Percentiles rank a stretch among this genome's conserved stretches.
Evolutionary conservation across 2,329 filamentous ascomycete genomes (phyloP).

Genomic region (Aspergillus oerlinghausenensis): DNA sequence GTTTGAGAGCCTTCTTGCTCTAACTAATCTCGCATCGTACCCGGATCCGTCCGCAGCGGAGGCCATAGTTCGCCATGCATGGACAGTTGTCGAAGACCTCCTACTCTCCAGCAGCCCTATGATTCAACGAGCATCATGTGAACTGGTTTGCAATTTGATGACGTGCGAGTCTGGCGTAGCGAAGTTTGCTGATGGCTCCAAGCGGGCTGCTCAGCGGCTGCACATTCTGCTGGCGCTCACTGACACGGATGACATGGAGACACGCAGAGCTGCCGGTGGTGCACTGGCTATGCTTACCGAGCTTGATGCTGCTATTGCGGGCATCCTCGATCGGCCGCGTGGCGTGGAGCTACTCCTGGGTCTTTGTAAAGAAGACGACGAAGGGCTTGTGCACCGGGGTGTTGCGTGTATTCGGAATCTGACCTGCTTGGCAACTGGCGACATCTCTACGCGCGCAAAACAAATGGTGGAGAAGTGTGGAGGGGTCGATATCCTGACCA

Average conservation of each 20-base stretch:
- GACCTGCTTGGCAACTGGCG: conserved; percentile 57
- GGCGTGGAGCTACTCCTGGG: conserved; percentile 75
- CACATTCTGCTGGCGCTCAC: conserved; percentile 83
- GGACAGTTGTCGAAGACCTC: conserved; percentile 75
- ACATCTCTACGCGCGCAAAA: conserved; percentile 58
- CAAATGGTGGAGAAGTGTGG: conserved; percentile 58
- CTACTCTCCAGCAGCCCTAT: conserved; percentile 70
- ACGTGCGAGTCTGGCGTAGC: conserved; percentile 42
- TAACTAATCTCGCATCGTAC: conserved; percentile 83
- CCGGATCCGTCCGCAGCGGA: conserved; percentile 51
- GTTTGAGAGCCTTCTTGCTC: conserved; percentile 84
- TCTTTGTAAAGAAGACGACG: conserved; percentile 66
- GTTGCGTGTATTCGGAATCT: conserved; percentile 73
- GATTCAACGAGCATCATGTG: conserved; percentile 76
- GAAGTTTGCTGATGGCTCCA: conserved; percentile 50
- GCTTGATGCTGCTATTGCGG: conserved; percentile 68
- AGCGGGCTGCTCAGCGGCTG: conserved; percentile 66
- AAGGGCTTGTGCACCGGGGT: conserved; percentile 57
- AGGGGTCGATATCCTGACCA: conserved; percentile 65
- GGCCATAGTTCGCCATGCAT: conserved; percentile 68
- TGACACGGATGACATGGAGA: conserved; percentile 76
- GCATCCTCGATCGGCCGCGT: conserved; percentile 64
- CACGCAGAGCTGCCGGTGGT: conserved; percentile 78
- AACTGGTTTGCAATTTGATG: conserved; percentile 83
- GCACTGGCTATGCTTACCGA: conserved; percentile 79